These are phyloP conservation scores for Megacollybia platyphylla DNA, from an alignment of 1,284 basidiomycete genomes.

Conservation along the genomic window DNA sequence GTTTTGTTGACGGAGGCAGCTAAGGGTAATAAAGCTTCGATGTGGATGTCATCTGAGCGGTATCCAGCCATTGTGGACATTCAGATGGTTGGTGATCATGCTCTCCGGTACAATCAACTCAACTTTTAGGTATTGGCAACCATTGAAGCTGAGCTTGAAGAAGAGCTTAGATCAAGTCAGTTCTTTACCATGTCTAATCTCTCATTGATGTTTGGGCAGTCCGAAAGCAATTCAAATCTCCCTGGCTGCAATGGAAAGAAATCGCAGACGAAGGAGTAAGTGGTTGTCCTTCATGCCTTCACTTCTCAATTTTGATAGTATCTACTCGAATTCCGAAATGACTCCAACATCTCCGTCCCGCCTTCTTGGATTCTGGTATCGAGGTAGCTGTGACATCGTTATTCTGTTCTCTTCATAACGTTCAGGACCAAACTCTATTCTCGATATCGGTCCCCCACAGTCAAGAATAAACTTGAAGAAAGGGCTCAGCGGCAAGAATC, in stretches of 20 bases:
- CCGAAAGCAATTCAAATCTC: constrained; percentile 63
- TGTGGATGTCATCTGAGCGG: constrained; percentile 67
- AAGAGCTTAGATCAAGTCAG: constrained; percentile 64
- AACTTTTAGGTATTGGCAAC: constrained; percentile 37
- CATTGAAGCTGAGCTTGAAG: constrained; percentile 61
- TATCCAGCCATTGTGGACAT: constrained; percentile 55
- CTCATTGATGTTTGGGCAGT: constrained; percentile 25
- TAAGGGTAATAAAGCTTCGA: constrained; percentile 54
- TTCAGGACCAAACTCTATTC: constrained; percentile 62
- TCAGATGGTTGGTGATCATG: constrained; percentile 19
- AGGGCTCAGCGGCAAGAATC: constrained; percentile 71
- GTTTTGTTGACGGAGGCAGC: constrained; percentile 58
- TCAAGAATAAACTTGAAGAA: constrained; percentile 57
- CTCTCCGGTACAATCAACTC: not conserved
- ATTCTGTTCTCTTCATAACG: constrained; percentile 4
- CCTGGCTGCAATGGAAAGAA: constrained; percentile 64
- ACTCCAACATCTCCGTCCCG: constrained; percentile 66
- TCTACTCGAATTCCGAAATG: constrained; percentile 66
- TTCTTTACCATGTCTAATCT: not conserved
- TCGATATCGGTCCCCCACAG: constrained; percentile 75
- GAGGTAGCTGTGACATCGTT: constrained; percentile 28
- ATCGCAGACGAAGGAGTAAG: constrained; percentile 62
- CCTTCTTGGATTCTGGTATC: constrained; percentile 72
- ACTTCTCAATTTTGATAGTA: constrained; percentile 31
- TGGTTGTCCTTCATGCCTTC: constrained; percentile 2